Base-by-base conservation (phyloP, 2,329 filamentous ascomycete species). In the Pseudofabraea citricarpa region DNA sequence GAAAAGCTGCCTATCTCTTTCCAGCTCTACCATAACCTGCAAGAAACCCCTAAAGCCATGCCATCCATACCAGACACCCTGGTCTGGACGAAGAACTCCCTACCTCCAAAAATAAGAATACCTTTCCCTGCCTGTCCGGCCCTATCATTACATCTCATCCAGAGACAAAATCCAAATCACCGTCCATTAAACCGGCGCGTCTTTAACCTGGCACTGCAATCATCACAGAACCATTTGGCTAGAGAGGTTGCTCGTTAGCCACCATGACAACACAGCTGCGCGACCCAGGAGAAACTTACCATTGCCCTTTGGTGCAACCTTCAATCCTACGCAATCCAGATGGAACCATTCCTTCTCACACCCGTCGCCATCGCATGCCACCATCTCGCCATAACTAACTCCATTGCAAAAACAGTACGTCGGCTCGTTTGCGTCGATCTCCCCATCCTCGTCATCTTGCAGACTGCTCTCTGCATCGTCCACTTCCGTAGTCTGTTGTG, bases 281-380 rank as follows among this genome's bases (percentile, higher is more conserved):
- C n/a, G 23, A 33, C 16, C 24, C 20, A 43, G 15, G 33, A 12
- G n/a, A 6, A 46, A 54, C 56, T 44, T 55, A 62, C 60, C 54
- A 56, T 62, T 62, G 26, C 81, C 80, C 45, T 78, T 82, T n/a
- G 87, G 87, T 41, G 87, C 85, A 46, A 85, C 85, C 55, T 84
- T 85, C 56, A 93, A 65, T 20, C 87, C 87, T 22, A 89, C 87
- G 62, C 87, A 93, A 39, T 83, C 84, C 39, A 93, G 67, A 71
- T 90, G 87, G 69, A 90, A 91, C 87, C 87, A 90, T 64, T 90
- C 86, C 49, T 79, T 75, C 52, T 79, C 75, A 64, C 87, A 90
- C 38, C 79, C 77, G 46, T 83, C 77, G 6, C 80, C 81, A 60
- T 90, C 87, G 58, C 86, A 90, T 2, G 83, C 87, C 33, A 90